These are phyloP conservation scores for Leccinum disarticulatum DNA, from an alignment of 768 basidiomycete species.

Conservation along the genomic window DNA sequence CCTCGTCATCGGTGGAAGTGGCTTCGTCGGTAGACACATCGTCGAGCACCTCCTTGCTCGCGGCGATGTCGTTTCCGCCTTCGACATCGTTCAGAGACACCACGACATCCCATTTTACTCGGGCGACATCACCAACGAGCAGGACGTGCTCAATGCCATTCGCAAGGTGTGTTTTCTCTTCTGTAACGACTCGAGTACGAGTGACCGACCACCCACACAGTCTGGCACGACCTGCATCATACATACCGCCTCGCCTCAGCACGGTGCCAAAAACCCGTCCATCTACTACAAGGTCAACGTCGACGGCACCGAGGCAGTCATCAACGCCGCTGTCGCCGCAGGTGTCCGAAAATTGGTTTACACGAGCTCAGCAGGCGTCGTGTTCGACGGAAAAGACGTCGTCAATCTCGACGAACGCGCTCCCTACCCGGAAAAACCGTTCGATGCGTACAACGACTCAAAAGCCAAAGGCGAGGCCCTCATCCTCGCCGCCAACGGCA, in stretches of 20 bases:
- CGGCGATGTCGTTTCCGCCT: slow-evolving; percentile 77
- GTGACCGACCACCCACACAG: slow-evolving; percentile 34
- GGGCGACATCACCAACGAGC: slow-evolving; percentile 83
- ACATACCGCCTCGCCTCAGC: slow-evolving; percentile 88
- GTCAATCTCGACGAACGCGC: slow-evolving; percentile 88
- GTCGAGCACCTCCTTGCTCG: slow-evolving; percentile 81
- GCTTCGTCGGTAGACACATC: slow-evolving; percentile 89
- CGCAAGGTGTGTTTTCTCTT: slow-evolving; percentile 53
- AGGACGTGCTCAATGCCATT: slow-evolving; percentile 69
- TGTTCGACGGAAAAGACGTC: slow-evolving; percentile 80
- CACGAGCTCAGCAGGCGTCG: slow-evolving; percentile 90
- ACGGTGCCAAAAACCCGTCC: slow-evolving; percentile 62
- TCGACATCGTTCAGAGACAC: slow-evolving; percentile 92
- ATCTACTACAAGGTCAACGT: slow-evolving; percentile 94
- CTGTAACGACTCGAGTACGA: not conserved
- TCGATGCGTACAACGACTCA: slow-evolving; percentile 93
- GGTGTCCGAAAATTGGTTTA: slow-evolving; percentile 87
- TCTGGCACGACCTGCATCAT: slow-evolving; percentile 88
- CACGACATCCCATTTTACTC: slow-evolving; percentile 85
- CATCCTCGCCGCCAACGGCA: slow-evolving; percentile 84
- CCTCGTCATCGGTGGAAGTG: slow-evolving; percentile 92
- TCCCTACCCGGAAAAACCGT: slow-evolving; percentile 64
- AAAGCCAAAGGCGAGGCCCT: slow-evolving; percentile 87
- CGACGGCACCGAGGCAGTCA: slow-evolving; percentile 81
- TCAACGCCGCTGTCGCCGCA: slow-evolving; percentile 72